Conservation (phyloP, 1,139 yeast species). For the Candida neerlandica region DNA sequence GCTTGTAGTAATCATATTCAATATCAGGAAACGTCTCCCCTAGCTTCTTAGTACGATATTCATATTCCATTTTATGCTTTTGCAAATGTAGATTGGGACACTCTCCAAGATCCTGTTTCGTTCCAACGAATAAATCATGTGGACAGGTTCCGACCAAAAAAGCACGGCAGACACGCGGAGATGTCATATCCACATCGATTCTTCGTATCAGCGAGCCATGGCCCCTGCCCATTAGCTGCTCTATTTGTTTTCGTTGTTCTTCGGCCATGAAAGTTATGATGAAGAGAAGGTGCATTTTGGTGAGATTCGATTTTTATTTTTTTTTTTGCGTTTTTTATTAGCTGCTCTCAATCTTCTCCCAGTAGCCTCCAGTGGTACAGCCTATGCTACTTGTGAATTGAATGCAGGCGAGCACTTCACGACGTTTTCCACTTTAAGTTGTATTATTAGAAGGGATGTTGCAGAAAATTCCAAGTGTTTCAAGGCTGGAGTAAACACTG, state of each 20-base stretch:
- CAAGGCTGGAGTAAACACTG: conserved; percentile 24
- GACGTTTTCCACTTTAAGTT: neutral
- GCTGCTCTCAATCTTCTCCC: too few species aligned
- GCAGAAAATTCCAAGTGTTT: conserved; percentile 21
- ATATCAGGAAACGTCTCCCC: conserved; percentile 68
- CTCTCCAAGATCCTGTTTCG: conserved; percentile 81
- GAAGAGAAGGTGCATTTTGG: too few species aligned
- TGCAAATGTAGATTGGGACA: conserved; percentile 81
- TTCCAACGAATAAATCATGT: conserved; percentile 77
- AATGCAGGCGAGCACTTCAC: neutral
- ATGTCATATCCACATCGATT: conserved; percentile 55
- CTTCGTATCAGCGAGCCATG: conserved; percentile 39
- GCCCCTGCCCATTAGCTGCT: conserved; percentile 81
- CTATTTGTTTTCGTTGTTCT: conserved; percentile 75
- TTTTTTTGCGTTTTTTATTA: too few species aligned
- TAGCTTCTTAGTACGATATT: conserved; percentile 51
- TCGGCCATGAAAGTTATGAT: conserved; percentile 46
- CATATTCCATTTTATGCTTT: conserved; percentile 74
- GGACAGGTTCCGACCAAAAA: conserved; percentile 90
- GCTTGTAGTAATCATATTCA: conserved; percentile 66
- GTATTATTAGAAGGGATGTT: conserved; percentile 16
- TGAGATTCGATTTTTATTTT: too few species aligned
- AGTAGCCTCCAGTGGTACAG: neutral
- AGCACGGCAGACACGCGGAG: conserved; percentile 74
- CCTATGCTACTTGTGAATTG: neutral